Evolutionary conservation across 495 filamentous ascomycete species (phyloP).

Genomic region (Penicillium paradoxum): DNA sequence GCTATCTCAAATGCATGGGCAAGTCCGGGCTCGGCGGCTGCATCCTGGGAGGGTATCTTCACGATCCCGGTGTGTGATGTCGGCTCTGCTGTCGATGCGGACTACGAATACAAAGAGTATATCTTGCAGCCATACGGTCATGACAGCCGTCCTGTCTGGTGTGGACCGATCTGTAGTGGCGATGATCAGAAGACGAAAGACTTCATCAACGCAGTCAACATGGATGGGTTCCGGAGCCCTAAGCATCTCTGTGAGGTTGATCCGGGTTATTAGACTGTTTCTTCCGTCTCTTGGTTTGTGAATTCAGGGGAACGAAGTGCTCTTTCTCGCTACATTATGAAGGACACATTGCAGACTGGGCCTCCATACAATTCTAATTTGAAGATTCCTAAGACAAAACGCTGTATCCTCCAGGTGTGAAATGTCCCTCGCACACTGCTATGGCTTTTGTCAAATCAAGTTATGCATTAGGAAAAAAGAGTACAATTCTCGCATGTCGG

Average conservation of each 20-base stretch:
- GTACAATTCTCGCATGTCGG: not conserved
- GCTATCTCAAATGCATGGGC: too few relatives aligned
- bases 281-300: too few relatives aligned
- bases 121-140: conserved; percentile 24
- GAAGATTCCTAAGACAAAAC: too few relatives aligned
- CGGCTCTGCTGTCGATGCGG: conserved; percentile 13
- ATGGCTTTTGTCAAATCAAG: not conserved
- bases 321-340: too few relatives aligned
- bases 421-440: too few relatives aligned
- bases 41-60: too few relatives aligned
- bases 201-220: conserved; percentile 21
- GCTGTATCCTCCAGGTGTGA: too few relatives aligned
- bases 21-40: too few relatives aligned
- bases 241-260: conserved; percentile 14
- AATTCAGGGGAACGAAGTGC: too few relatives aligned
- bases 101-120: conserved; percentile 15
- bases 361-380: too few relatives aligned
- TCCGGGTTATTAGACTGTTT: conserved; percentile 14
- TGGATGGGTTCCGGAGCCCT: conserved; percentile 19
- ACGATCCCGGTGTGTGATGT: too few relatives aligned
- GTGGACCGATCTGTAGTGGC: conserved; percentile 21
- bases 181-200: conserved; percentile 14
- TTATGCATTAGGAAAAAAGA: conserved; percentile 3
- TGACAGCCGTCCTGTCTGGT: conserved; percentile 24
- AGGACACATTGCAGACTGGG: too few relatives aligned